phyloP scores from a whole-genome alignment of 177 flowering plant genomes.

The Telopea speciosissima region DNA sequence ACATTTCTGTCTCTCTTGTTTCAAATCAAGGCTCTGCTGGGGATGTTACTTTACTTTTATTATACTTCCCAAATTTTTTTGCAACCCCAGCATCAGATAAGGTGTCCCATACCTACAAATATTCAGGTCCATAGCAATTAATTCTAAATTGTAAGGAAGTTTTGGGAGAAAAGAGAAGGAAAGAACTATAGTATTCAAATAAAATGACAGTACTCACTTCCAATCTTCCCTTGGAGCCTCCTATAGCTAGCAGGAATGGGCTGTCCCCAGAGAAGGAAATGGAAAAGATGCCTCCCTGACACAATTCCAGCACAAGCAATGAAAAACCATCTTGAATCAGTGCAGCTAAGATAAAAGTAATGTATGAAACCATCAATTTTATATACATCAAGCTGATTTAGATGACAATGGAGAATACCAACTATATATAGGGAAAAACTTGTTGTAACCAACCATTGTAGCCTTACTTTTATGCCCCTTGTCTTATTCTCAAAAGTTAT shows the following conservation, averaged over 20 bases:
- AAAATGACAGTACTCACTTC: conserved; percentile 42
- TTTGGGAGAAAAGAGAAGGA: too few relatives aligned
- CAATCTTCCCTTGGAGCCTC: conserved; percentile 78
- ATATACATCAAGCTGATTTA: too few relatives aligned
- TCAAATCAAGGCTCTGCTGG: conserved; percentile 3
- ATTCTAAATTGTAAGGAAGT: not conserved
- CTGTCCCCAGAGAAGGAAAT: conserved; percentile 65
- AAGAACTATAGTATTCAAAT: not conserved
- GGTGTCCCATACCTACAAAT: conserved; percentile 64
- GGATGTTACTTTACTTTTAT: conserved; percentile 7
- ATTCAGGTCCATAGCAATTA: not conserved
- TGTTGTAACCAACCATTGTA: too few relatives aligned
- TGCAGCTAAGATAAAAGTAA: not conserved
- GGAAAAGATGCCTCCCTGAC: conserved; percentile 78
- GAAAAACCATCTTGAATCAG: not conserved
- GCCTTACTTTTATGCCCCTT: too few relatives aligned
- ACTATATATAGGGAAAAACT: too few relatives aligned
- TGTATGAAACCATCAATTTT: not conserved
- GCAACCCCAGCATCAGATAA: conserved; percentile 44
- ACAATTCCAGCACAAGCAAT: conserved; percentile 5
- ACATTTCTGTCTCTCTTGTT: not conserved
- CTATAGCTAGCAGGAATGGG: conserved; percentile 75
- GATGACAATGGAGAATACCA: not conserved
- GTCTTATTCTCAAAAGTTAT: too few relatives aligned
- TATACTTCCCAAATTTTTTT: conserved; percentile 36